Evolutionary conservation across 148 eudicot species (phyloP), one percentile per base, ranked within the genome.

Genomic region (Cornus kousa): DNA sequence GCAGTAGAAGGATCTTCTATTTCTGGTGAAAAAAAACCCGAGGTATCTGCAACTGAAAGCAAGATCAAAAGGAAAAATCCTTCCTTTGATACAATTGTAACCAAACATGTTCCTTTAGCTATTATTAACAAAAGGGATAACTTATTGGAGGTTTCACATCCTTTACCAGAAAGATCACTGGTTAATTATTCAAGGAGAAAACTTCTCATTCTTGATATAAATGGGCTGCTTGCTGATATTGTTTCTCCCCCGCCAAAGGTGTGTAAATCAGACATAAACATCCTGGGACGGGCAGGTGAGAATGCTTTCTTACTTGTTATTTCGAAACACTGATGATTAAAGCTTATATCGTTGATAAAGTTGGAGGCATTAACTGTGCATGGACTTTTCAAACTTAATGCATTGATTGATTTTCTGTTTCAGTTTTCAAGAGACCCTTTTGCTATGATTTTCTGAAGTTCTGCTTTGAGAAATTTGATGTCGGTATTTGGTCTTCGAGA

Each of bases 401-500:
- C 71, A 17, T 17, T 40, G 37, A 71, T 33, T 77, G 66, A 68
- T 79, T 81, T 57, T 40, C 10, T 81, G 76, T 67, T 82, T 83
- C 91, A 96, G 98, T 96, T 74, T 96, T 92, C 87, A 90, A 84
- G 85, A 85, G 98, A 79, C 98, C 98, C 37, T 93, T 80, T 80
- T 91, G 88, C 72, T 69, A 78, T 79, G 98, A 93, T 79, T 96
- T 96, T 82, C 79, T 96, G 82, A 79, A 83, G 80, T 96, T 96
- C 86, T 96, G 98, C 85, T 90, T 93, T 81, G 94, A 92, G 85
- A 92, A 86, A 77, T 96, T 96, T 75, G 83, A 92, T 68, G 94
- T 96, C 37, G 99, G 89, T 9, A 87, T 96, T 74, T 93, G 98
- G 99, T 93, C 99, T 67, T 96, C 99, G 71, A 89, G 98, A 89